These are phyloP conservation scores for Aureobasidium namibiae DNA, from an alignment of 2,329 filamentous ascomycete species.

Conservation along the genomic window DNA sequence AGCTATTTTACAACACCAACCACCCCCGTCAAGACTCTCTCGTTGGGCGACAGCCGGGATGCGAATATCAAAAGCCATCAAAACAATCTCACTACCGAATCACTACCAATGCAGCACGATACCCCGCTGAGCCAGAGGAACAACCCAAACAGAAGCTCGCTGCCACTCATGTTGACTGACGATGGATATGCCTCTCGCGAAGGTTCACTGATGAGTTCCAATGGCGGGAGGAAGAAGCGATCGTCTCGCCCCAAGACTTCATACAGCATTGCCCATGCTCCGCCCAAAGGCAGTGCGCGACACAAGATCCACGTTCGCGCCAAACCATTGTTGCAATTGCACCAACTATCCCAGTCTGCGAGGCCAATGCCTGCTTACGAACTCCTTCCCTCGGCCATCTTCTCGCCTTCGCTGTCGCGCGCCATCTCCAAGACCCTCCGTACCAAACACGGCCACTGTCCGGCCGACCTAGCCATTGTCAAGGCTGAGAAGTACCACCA, in stretches of 20 bases:
- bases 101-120: neutral
- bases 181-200: slow-evolving; percentile 25
- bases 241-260: slow-evolving; percentile 47
- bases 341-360: slow-evolving; percentile 52
- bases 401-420: slow-evolving; percentile 51
- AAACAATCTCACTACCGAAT: neutral
- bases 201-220: slow-evolving; percentile 15
- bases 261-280: slow-evolving; percentile 62
- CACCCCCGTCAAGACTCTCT: neutral
- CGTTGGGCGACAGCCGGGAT: neutral
- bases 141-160: slow-evolving; percentile 6
- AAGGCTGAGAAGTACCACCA: slow-evolving; percentile 58
- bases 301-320: slow-evolving; percentile 61
- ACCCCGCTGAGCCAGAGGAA: neutral
- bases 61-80: neutral
- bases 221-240: slow-evolving; percentile 17
- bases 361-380: slow-evolving; percentile 63
- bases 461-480: slow-evolving; percentile 63
- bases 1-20: slow-evolving; percentile 2
- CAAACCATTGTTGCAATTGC: slow-evolving; percentile 62
- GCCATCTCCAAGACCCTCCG: slow-evolving; percentile 57
- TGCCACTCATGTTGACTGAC: slow-evolving; percentile 27
- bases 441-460: slow-evolving; percentile 54
- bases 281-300: slow-evolving; percentile 45
- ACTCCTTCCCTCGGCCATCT: slow-evolving; percentile 53